Evolutionary conservation across 129 eudicot genomes (phyloP).

Genomic region (Daucus carota): DNA sequence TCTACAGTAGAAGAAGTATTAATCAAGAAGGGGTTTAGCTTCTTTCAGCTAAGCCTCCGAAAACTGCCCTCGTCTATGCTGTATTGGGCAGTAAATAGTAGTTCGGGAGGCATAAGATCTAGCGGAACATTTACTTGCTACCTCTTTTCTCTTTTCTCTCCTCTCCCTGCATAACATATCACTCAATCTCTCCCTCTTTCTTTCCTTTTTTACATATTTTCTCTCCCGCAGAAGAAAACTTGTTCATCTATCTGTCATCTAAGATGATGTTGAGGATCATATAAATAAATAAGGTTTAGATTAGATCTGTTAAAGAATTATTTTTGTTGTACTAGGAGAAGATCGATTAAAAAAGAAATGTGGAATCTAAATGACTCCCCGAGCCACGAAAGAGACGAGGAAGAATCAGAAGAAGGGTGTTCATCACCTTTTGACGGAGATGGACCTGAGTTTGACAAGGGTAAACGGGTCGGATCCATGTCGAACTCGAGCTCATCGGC

Average conservation of each 20-base stretch:
- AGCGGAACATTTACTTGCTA: slow-evolving; percentile 1
- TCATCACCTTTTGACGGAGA: slow-evolving; percentile 21
- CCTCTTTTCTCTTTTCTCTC: neutral
- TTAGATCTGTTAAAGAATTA: neutral
- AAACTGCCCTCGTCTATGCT: slow-evolving; percentile 38
- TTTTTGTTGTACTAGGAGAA: neutral
- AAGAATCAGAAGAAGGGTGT: slow-evolving; percentile 39
- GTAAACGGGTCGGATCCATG: slow-evolving; percentile 57
- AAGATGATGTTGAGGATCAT: neutral
- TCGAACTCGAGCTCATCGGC: slow-evolving; percentile 81
- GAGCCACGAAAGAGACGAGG: slow-evolving; percentile 30
- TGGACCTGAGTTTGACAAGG: slow-evolving; percentile 29
- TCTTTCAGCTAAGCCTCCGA: slow-evolving; percentile 9
- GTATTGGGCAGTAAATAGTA: slow-evolving; percentile 31
- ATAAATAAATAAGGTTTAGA: neutral
- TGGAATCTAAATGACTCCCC: slow-evolving; percentile 94
- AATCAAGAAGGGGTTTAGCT: slow-evolving; percentile 3
- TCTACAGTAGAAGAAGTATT: neutral
- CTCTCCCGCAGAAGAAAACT: too few species aligned
- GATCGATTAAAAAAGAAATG: slow-evolving; percentile 34
- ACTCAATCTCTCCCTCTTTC: slow-evolving; percentile 9
- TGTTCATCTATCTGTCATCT: too few species aligned
- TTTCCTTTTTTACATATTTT: slow-evolving; percentile 13
- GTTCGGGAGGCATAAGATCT: slow-evolving; percentile 30
- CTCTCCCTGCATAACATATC: neutral